Conservation (phyloP, 257 asterid genomes). For the Striga asiatica region DNA sequence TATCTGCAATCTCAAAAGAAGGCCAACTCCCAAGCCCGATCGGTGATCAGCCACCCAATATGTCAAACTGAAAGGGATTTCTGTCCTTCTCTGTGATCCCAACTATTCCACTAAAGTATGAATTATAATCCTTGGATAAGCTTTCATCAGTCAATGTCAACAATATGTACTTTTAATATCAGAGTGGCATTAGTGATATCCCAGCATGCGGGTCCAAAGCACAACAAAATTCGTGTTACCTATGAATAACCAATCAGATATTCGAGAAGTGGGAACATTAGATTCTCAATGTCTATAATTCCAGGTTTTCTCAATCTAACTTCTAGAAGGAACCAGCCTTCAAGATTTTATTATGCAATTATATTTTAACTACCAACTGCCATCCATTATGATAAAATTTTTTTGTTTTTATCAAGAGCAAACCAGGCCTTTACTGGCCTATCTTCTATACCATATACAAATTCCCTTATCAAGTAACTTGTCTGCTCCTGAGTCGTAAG, state of each 20-base stretch:
- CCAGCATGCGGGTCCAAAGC: background rate
- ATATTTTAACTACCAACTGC: background rate
- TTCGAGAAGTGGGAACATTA: too few species aligned
- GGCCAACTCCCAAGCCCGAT: background rate
- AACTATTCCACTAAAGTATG: slow-evolving; percentile 2
- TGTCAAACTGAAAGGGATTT: background rate
- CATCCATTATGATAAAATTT: slow-evolving; percentile 1
- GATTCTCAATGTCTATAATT: too few species aligned
- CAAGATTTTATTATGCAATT: background rate
- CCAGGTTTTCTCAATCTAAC: too few species aligned
- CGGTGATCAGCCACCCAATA: background rate
- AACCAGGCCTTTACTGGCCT: slow-evolving; percentile 2
- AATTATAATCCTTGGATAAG: background rate
- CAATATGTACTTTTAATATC: background rate
- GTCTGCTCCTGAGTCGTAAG: too few species aligned
- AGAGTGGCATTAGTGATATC: background rate
- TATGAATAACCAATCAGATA: background rate
- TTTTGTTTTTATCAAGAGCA: background rate
- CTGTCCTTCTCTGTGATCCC: background rate
- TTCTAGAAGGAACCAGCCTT: background rate
- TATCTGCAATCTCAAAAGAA: slow-evolving; percentile 1
- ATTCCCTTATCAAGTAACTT: too few species aligned
- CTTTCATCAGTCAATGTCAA: background rate
- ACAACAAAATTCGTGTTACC: background rate
- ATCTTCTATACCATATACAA: background rate